Percentiles rank a stretch among this genome's conserved stretches.
These are phyloP conservation scores for Stagonosporopsis tanaceti DNA, from an alignment of 2,329 filamentous ascomycete species.

Conservation along the genomic window DNA sequence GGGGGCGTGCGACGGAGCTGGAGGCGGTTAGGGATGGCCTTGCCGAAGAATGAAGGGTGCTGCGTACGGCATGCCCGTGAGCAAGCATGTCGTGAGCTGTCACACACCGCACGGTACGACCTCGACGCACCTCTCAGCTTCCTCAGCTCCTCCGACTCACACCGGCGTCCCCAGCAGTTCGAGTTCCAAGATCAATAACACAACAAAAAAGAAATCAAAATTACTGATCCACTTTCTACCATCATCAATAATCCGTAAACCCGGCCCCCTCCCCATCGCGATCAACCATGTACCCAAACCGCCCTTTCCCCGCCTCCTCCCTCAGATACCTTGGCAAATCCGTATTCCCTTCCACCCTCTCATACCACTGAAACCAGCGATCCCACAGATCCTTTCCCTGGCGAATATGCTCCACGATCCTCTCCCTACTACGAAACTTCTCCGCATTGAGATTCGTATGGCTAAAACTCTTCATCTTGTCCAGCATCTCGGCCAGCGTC, in stretches of 20 bases:
- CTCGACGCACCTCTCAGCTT: too few relatives aligned
- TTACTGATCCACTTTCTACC: too few relatives aligned
- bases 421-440: slow-evolving; percentile 10
- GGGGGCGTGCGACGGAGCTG: too few relatives aligned
- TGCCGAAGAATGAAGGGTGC: too few relatives aligned
- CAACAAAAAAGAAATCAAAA: too few relatives aligned
- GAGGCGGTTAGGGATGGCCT: too few relatives aligned
- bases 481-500: slow-evolving; percentile 11
- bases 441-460: slow-evolving; percentile 18
- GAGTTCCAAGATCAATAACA: too few relatives aligned
- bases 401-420: slow-evolving; percentile 9
- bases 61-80: too few relatives aligned
- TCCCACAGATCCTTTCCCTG: slow-evolving; percentile 15
- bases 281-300: slow-evolving; percentile 14
- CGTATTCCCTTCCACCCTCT: slow-evolving; percentile 3
- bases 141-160: too few relatives aligned
- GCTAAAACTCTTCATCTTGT: slow-evolving; percentile 17
- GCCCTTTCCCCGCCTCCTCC: slow-evolving; percentile 5
- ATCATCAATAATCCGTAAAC: slow-evolving; percentile 6
- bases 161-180: too few relatives aligned
- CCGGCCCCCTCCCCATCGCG: slow-evolving; percentile 7
- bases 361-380: slow-evolving; percentile 18
- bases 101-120: too few relatives aligned
- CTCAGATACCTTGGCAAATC: slow-evolving; percentile 10
- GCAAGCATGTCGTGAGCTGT: too few relatives aligned